Percentiles rank a stretch among this genome's conserved stretches.
Evolutionary conservation across 2,329 filamentous ascomycete genomes (phyloP).

Genomic region (Penicillium paneum): DNA sequence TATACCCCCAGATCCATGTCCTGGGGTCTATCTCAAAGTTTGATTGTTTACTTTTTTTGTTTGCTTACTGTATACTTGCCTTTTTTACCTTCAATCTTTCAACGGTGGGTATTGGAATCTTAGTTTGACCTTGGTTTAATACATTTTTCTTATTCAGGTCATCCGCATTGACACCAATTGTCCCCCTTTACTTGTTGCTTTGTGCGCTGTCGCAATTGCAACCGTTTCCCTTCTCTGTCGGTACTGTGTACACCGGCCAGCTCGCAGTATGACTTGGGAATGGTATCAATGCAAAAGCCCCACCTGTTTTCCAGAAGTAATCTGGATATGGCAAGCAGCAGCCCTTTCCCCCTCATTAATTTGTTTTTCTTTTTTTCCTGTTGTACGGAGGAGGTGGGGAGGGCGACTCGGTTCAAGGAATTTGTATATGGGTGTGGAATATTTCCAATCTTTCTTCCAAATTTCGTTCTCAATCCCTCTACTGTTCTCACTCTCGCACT

Average conservation of each 20-base stretch:
- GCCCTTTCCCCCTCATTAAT: slow-evolving; percentile 12
- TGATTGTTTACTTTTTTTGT: background rate
- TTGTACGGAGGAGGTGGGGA: slow-evolving; percentile 11
- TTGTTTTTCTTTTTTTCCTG: slow-evolving; percentile 7
- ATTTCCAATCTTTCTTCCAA: slow-evolving; percentile 3
- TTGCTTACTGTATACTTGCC: background rate
- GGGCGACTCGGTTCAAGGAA: slow-evolving; percentile 1
- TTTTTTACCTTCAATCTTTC: background rate
- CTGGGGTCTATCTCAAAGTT: background rate
- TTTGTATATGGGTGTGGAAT: slow-evolving; percentile 16
- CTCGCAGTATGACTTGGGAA: slow-evolving; percentile 14
- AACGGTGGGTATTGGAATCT: slow-evolving; percentile 7
- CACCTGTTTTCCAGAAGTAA: slow-evolving; percentile 26
- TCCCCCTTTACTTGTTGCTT: slow-evolving; percentile 1
- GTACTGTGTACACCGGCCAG: slow-evolving; percentile 11
- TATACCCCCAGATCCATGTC: background rate
- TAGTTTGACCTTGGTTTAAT: background rate
- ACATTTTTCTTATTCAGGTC: slow-evolving; percentile 12
- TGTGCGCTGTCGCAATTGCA: slow-evolving; percentile 20
- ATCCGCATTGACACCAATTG: slow-evolving; percentile 10
- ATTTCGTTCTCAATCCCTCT: background rate
- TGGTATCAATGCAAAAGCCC: slow-evolving; percentile 24
- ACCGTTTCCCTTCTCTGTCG: background rate
- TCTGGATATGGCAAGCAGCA: slow-evolving; percentile 19
- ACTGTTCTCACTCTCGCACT: background rate